Percentiles rank a stretch among this genome's conserved stretches.
phyloP scores from a whole-genome alignment of 345 rosid species.

The Turnera subulata region DNA sequence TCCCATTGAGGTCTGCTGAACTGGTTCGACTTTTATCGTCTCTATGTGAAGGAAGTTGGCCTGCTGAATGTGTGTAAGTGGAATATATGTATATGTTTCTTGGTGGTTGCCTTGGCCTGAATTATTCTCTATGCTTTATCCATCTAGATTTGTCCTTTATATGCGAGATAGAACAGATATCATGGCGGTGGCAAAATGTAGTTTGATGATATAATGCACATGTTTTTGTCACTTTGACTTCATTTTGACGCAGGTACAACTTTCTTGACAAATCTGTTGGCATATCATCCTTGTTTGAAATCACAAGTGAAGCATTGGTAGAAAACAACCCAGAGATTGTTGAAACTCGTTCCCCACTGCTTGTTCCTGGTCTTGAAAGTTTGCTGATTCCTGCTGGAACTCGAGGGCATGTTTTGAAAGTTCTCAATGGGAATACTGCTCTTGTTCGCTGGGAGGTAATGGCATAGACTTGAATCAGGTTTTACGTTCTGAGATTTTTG shows the following conservation, averaged over 20 bases:
- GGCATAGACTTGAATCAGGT: conserved; percentile 2
- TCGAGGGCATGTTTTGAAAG: conserved; percentile 70
- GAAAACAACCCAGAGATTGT: conserved; percentile 57
- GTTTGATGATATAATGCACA: neutral
- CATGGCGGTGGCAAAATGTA: neutral
- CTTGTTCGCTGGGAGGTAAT: conserved; percentile 98
- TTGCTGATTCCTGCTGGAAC: conserved; percentile 68
- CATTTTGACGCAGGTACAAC: conserved; percentile 60
- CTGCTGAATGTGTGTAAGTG: conserved; percentile 96
- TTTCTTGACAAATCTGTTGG: conserved; percentile 88
- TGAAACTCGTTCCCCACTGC: conserved; percentile 55
- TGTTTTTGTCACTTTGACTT: conserved; percentile 1
- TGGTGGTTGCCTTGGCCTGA: neutral
- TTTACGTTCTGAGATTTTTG: too few relatives aligned
- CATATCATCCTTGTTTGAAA: conserved; percentile 68
- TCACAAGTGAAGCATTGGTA: conserved; percentile 44
- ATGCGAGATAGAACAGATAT: neutral
- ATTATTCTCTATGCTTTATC: neutral
- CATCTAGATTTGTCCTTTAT: neutral
- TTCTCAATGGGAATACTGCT: conserved; percentile 51
- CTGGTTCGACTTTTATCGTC: conserved; percentile 73
- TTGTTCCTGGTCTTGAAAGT: conserved; percentile 76
- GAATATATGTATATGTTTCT: neutral
- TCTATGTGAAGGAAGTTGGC: conserved; percentile 95
- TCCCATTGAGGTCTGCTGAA: conserved; percentile 72